These are phyloP conservation scores for Kernera saxatilis DNA, from an alignment of 345 rosid species.

Conservation along the genomic window DNA sequence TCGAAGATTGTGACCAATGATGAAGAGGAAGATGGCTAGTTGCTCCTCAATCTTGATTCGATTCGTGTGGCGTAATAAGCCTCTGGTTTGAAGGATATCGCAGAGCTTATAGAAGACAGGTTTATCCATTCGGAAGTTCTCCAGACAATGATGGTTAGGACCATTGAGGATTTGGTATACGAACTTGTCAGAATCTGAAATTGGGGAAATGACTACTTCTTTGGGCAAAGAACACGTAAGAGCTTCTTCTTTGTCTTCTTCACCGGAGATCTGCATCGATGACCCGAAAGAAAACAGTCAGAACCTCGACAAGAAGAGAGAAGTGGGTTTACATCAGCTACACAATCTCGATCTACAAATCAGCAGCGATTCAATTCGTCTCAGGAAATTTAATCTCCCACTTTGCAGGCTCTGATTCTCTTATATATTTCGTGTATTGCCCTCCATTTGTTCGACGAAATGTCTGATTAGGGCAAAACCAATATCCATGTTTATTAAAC, in stretches of 20 bases:
- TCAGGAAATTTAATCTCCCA: no score
- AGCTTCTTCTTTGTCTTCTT: constrained; percentile 44
- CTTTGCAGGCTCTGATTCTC: no score
- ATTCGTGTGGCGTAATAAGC: constrained; percentile 81
- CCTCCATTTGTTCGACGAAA: constrained; percentile 16
- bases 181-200: constrained; percentile 53
- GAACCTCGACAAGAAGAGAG: no score
- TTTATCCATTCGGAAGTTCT: constrained; percentile 91
- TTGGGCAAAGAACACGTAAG: constrained; percentile 36
- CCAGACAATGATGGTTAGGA: constrained; percentile 53
- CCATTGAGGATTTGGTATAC: constrained; percentile 76
- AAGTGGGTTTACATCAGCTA: neutral
- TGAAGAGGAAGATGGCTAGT: constrained; percentile 74
- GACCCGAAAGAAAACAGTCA: no score
- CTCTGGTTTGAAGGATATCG: constrained; percentile 62
- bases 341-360: neutral
- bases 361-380: no score
- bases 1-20: constrained; percentile 79
- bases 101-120: constrained; percentile 77
- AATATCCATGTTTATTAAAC: no score
- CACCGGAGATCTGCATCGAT: constrained; percentile 57
- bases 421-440: neutral
- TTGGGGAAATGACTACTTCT: constrained; percentile 34
- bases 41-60: constrained; percentile 92
- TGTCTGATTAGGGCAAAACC: neutral